These are phyloP conservation scores for Gomphus bonarii DNA, from an alignment of 1,284 basidiomycete genomes.

Conservation along the genomic window DNA sequence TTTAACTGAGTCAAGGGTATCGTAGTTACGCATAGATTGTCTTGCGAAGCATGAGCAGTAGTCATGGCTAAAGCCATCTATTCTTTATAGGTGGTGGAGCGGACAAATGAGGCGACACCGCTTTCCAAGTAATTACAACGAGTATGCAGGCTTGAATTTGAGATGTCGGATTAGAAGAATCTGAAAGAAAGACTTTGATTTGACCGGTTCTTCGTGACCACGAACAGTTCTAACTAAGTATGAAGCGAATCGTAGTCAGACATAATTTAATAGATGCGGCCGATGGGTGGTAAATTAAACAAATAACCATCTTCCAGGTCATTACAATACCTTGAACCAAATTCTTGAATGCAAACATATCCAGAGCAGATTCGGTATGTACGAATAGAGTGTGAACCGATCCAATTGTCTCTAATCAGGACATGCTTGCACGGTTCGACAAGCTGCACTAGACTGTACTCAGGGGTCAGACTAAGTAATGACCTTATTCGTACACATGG, in stretches of 20 bases:
- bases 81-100: constrained; percentile 55
- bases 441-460: too few species aligned
- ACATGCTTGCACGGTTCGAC: background rate
- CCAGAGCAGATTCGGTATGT: constrained; percentile 33
- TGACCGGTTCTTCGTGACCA: too few species aligned
- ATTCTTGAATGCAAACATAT: background rate
- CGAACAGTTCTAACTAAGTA: too few species aligned
- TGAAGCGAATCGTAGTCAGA: too few species aligned
- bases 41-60: constrained; percentile 54
- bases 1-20: too few species aligned
- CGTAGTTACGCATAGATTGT: constrained; percentile 64
- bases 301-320: too few species aligned
- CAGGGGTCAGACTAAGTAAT: too few species aligned
- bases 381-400: constrained; percentile 31
- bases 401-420: constrained; percentile 21
- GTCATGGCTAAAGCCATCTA: constrained; percentile 62
- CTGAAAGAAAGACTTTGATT: too few species aligned
- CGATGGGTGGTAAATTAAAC: too few species aligned
- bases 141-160: background rate
- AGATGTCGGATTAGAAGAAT: too few species aligned
- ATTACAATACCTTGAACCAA: too few species aligned
- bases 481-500: background rate
- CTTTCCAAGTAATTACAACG: constrained; percentile 2
- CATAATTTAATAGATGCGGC: too few species aligned
- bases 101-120: constrained; percentile 51